phyloP scores from a whole-genome alignment of 2,329 filamentous ascomycete species.

The Diaporthe eres region DNA sequence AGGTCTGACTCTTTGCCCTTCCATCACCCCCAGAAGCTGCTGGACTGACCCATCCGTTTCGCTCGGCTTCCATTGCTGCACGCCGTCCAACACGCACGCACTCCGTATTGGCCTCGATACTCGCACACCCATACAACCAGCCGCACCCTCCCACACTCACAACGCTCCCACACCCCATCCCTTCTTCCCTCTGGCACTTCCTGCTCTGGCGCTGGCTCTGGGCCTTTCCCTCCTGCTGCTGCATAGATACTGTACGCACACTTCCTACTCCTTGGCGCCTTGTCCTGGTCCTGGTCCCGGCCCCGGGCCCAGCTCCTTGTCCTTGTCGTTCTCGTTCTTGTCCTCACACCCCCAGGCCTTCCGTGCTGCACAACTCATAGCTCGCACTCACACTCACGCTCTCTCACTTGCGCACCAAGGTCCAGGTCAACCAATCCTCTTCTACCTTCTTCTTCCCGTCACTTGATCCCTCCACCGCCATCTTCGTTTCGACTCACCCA shows the following conservation, averaged over 20 bases:
- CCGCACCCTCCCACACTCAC: background rate
- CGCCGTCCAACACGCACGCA: background rate
- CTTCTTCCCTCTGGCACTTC: slow-evolving; percentile 17
- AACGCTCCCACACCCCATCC: background rate
- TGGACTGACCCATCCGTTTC: slow-evolving; percentile 33
- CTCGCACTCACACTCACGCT: slow-evolving; percentile 16
- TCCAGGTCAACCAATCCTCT: slow-evolving; percentile 41
- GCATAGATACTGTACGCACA: slow-evolving; percentile 27
- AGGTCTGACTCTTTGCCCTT: slow-evolving; percentile 26
- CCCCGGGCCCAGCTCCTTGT: slow-evolving; percentile 29
- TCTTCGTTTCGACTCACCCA: slow-evolving; percentile 40
- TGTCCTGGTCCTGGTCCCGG: slow-evolving; percentile 28
- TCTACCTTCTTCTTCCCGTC: slow-evolving; percentile 43
- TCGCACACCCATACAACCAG: background rate
- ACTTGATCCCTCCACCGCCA: slow-evolving; percentile 42
- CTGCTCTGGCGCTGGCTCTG: background rate
- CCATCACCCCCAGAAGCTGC: slow-evolving; percentile 17
- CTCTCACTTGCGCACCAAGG: slow-evolving; percentile 27
- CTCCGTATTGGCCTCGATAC: slow-evolving; percentile 12
- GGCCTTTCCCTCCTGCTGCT: background rate
- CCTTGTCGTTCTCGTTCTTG: slow-evolving; percentile 29
- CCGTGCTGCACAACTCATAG: slow-evolving; percentile 20
- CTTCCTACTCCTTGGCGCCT: slow-evolving; percentile 32
- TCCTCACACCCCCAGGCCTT: slow-evolving; percentile 25
- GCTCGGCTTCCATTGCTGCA: slow-evolving; percentile 35